phyloP scores from a whole-genome alignment of 2,329 filamentous ascomycete species.

The Xenosphaeropsis pyriputrescens region DNA sequence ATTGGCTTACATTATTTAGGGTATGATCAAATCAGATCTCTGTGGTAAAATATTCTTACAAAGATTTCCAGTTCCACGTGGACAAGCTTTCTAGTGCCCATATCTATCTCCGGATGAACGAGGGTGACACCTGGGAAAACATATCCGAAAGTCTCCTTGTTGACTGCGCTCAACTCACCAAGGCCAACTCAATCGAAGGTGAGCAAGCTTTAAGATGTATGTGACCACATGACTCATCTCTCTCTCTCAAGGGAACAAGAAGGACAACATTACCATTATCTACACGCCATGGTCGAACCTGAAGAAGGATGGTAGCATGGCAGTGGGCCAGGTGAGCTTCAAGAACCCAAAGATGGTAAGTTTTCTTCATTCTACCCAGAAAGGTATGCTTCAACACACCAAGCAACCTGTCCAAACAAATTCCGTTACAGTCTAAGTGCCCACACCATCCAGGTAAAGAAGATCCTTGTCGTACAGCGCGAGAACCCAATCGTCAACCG shows the following conservation, averaged over 20 bases:
- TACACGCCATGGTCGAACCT: slow-evolving; percentile 98
- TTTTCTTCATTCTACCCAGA: no score
- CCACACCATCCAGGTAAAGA: slow-evolving; percentile 45
- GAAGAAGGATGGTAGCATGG: slow-evolving; percentile 92
- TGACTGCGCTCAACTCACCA: slow-evolving; percentile 94
- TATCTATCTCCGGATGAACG: slow-evolving; percentile 76
- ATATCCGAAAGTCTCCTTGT: slow-evolving; percentile 62
- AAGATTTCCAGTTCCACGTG: slow-evolving; percentile 62
- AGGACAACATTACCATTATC: slow-evolving; percentile 91
- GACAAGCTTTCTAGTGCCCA: slow-evolving; percentile 96
- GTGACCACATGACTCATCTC: slow-evolving; percentile 6
- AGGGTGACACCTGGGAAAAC: slow-evolving; percentile 70
- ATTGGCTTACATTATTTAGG: slow-evolving; percentile 1
- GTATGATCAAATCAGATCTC: slow-evolving; percentile 2
- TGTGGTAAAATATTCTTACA: slow-evolving; percentile 1
- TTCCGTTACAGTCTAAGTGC: no score
- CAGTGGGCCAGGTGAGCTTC: slow-evolving; percentile 86
- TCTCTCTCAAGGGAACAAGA: slow-evolving; percentile 66
- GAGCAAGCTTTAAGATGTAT: slow-evolving; percentile 5
- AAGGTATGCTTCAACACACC: no score
- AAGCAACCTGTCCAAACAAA: no score
- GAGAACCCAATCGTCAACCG: slow-evolving; percentile 91
- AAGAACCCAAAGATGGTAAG: slow-evolving; percentile 62
- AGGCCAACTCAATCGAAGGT: slow-evolving; percentile 98
- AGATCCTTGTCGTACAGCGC: slow-evolving; percentile 62